Evolutionary conservation across 164 flowering plant species (phyloP), one percentile per base, ranked within the genome.

Genomic region (Dillenia turbinata): DNA sequence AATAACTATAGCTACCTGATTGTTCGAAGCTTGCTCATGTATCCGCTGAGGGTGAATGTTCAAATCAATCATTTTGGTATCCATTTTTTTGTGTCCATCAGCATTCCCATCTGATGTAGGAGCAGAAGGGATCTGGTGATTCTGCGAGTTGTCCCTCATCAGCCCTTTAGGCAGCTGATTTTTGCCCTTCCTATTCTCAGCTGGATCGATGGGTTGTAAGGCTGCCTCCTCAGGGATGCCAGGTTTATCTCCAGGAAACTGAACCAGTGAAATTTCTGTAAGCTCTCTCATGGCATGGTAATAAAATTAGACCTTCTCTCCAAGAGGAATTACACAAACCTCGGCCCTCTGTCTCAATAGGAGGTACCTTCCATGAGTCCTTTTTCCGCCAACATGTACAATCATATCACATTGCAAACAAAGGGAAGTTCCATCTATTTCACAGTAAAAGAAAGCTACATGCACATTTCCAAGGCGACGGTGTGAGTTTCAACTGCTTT

Each of bases 371-470:
- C 81, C 79, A 75, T 93, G 98, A 12, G 89, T 87, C 77, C 95
- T 79, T 87, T 93, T 93, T 65, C 97, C 96, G 15, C 96, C 98
- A 78, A 93, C 96, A 80, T 93, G 98, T 9, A 90, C 98, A 67
- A 77, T 76, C 96, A 85, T 90, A 68, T 93, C 94, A 53, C 84
- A 84, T 76, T 84, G 87, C 78, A 84, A 68, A 71, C 87, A 88
- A 63, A 81, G 84, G 14, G 86, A 74, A 67, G 76, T 81, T 62
- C 83, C 85, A 60, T 78, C 83, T 57, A 83, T 68, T 67, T 83
- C 85, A 58, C 84, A 86, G 66, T 83, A 86, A 56, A 79, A 82
- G 83, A 86, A 83, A 26, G 84, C 87, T 83, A 54, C 79, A 75
- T 47, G 59, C 45, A 67, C 11, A 48, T 62, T 67, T 43, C 66